Evolutionary conservation across 2,329 filamentous ascomycete genomes (phyloP).

Genomic region (Dendryphion nanum): DNA sequence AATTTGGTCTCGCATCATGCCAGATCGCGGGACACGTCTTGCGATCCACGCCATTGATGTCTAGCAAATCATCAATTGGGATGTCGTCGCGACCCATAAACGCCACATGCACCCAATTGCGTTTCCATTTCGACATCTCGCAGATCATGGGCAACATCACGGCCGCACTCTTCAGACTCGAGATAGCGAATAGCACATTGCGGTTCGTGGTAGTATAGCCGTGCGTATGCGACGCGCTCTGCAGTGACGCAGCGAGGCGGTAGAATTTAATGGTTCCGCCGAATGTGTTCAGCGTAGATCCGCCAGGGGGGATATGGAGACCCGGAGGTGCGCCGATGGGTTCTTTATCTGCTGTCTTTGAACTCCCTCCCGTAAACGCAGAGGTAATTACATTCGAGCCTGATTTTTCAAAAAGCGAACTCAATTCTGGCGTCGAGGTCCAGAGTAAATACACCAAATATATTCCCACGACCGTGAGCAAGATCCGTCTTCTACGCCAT

Average conservation of each 20-base stretch:
- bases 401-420: background rate
- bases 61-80: conserved; percentile 64
- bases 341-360: conserved; percentile 7
- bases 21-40: conserved; percentile 63
- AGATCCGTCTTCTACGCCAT: conserved; percentile 52
- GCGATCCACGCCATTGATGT: conserved; percentile 75
- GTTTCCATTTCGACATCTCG: conserved; percentile 70
- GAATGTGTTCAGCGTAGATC: conserved; percentile 44
- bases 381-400: background rate
- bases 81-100: conserved; percentile 74
- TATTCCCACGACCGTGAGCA: conserved; percentile 37
- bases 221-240: conserved; percentile 55
- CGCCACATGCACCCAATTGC: conserved; percentile 78
- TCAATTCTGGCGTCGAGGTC: conserved; percentile 37
- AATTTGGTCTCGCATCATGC: conserved; percentile 77
- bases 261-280: conserved; percentile 70
- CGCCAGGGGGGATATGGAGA: conserved; percentile 13
- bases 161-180: conserved; percentile 70
- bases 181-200: conserved; percentile 77
- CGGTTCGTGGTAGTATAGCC: conserved; percentile 57
- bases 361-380: background rate
- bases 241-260: conserved; percentile 62
- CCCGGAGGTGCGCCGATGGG: conserved; percentile 30
- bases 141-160: conserved; percentile 79
- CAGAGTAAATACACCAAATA: conserved; percentile 63